Base-by-base conservation (phyloP, 1,284 basidiomycete genomes). In the Naganishia liquefaciens region DNA sequence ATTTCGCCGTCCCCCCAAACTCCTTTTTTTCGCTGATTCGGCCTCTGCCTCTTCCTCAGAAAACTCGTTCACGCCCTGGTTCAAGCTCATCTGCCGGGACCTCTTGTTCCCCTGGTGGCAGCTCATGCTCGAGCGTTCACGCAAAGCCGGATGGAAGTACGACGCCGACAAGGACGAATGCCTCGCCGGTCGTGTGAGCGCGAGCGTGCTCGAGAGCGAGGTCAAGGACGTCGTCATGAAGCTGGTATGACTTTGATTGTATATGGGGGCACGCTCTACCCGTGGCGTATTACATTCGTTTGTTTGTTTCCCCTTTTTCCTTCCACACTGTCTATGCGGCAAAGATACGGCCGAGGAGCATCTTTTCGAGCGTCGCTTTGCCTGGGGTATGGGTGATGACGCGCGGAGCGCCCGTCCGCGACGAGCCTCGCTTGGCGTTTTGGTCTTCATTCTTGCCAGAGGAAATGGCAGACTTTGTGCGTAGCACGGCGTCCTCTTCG, bases 31-130 rank as follows among this genome's bases (percentile, higher is more conserved):
- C 25, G 2, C 50, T 57, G 13, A 23, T n/a, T 42, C 28, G 23
- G n/a, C 30, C 51, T 23, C 47, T 21, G 40, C 63, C 44, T 33
- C 33, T 6, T 33, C 33, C 5, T 17, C 74, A 95, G 92, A 81
- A 49, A 89, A 90, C 74, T 85, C 85, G 0, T 99, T 99, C 79
- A 99, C 96, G 3, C 96, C 96, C 0, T 99, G 96, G 96, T 99
- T 99, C 86, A 93, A 93, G 77, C 86, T 99, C 46, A 99, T 99
- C 73, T 93, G 93, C 1, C 86, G 93, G 9, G 91, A 96, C 76
- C 97, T 97, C 79, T 84, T 99, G 57, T 98, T 95, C 77, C 92
- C 91, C 17, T 99, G 96, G 96, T 99, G 96, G 96, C 90, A 93
- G 73, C 87, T 90, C 71, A 85, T 99, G 63, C 74, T 91, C 58